phyloP scores from a whole-genome alignment of 768 basidiomycete genomes.

The Amanita muscaria region DNA sequence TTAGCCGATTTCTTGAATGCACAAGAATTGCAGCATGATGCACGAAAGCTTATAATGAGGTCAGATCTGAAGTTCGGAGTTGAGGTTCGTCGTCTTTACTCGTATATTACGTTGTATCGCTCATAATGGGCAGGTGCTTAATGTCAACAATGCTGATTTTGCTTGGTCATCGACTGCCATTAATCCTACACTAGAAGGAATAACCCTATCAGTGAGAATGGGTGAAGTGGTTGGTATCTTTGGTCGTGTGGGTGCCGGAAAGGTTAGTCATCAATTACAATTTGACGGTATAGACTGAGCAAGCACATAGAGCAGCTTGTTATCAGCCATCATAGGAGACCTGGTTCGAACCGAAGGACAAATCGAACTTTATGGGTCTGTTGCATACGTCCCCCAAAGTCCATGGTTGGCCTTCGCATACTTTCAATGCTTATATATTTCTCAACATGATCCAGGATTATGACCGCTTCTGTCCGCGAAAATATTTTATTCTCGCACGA shows the following conservation, averaged over 20 bases:
- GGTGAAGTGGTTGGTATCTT: slow-evolving; percentile 81
- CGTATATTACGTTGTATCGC: neutral
- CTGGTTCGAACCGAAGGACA: slow-evolving; percentile 74
- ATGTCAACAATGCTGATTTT: slow-evolving; percentile 73
- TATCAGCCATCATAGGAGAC: slow-evolving; percentile 80
- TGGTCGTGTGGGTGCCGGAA: slow-evolving; percentile 88
- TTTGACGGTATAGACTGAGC: neutral
- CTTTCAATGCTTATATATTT: neutral
- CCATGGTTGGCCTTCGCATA: slow-evolving; percentile 50
- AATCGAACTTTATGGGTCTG: slow-evolving; percentile 55
- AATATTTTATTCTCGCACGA: slow-evolving; percentile 91
- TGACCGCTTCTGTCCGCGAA: slow-evolving; percentile 78
- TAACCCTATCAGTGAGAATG: slow-evolving; percentile 66
- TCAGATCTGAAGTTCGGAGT: slow-evolving; percentile 45
- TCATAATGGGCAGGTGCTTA: slow-evolving; percentile 38
- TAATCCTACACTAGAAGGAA: slow-evolving; percentile 65
- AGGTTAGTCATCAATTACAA: slow-evolving; percentile 35
- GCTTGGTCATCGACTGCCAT: slow-evolving; percentile 54
- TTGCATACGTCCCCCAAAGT: slow-evolving; percentile 83
- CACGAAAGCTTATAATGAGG: slow-evolving; percentile 44
- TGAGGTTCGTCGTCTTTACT: slow-evolving; percentile 30
- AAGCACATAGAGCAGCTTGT: slow-evolving; percentile 48
- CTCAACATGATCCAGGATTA: slow-evolving; percentile 41
- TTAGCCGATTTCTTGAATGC: slow-evolving; percentile 68
- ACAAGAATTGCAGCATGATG: slow-evolving; percentile 75